phyloP scores from a whole-genome alignment of 352 stramenopile species.

The Pythium dissimile region DNA sequence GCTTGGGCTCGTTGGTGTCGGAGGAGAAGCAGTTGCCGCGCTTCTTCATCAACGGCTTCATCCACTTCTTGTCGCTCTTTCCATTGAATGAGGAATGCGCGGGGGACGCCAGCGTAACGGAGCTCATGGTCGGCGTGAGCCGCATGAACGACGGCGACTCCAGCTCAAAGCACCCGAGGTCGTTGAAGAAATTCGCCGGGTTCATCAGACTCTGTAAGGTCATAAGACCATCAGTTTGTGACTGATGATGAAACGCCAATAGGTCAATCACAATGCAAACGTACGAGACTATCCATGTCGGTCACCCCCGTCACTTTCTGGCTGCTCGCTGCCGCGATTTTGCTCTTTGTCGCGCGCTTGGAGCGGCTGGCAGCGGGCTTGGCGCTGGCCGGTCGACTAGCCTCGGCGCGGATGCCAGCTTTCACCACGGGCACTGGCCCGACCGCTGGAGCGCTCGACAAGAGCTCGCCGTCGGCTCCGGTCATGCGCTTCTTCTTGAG shows the following conservation, averaged over 20 bases:
- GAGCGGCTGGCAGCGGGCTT: slow-evolving; percentile 5
- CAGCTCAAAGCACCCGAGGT: slow-evolving; percentile 63
- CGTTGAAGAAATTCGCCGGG: slow-evolving; percentile 52
- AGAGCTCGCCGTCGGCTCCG: background rate
- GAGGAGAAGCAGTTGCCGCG: slow-evolving; percentile 49
- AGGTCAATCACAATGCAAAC: background rate
- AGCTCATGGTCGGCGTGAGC: slow-evolving; percentile 32
- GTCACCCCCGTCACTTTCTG: background rate
- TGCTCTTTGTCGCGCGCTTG: slow-evolving; percentile 16
- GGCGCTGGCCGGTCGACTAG: background rate
- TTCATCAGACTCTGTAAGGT: slow-evolving; percentile 26
- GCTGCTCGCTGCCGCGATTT: background rate
- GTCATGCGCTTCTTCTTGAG: slow-evolving; percentile 71
- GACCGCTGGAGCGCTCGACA: background rate
- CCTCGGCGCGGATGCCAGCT: slow-evolving; percentile 16
- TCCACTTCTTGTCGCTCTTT: slow-evolving; percentile 17
- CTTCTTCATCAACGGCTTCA: slow-evolving; percentile 65
- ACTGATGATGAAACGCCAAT: too few relatives aligned
- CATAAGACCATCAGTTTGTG: too few relatives aligned
- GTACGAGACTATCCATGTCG: slow-evolving; percentile 23
- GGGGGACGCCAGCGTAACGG: background rate
- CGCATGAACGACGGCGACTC: slow-evolving; percentile 62
- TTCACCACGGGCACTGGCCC: slow-evolving; percentile 12
- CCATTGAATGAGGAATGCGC: background rate
- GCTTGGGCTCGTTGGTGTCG: slow-evolving; percentile 54